Base-by-base conservation (phyloP, 805 yeast species). In the Metschnikowia aberdeeniae region DNA sequence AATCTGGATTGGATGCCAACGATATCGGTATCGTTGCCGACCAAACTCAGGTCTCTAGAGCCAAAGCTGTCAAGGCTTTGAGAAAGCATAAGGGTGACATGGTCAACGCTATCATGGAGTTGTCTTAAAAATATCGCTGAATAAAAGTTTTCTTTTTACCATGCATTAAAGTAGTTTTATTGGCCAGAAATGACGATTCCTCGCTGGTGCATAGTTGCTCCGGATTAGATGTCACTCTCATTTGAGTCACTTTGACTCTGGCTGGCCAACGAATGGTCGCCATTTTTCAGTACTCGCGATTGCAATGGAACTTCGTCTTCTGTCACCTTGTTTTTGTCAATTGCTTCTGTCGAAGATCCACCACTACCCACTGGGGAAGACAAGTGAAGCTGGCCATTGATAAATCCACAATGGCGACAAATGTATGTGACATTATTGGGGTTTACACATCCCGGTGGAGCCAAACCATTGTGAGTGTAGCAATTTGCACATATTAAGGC, bases 101-200 rank as follows among this genome's bases (percentile, higher is more conserved):
- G 73, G 97, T 93, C 66, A 89, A 90, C 68, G 92, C 98, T 58
- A 89, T 92, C 70, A 88, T 92, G 96, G 82, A 86, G 55, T 76
- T 85, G 68, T 70, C 75, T 50, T 71, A 69, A 46, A 24, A 10
- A 9, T 12, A 17, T 17, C 27, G 26, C 30, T 37, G 3, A 20
- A 17, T 29, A 37, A 13, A 36, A 36, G 20, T 37, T 8, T n/a
- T 22, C 33, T 19, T 29, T 29, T n/a, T 8, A 22, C 32, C n/a
- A 11, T 13, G 40, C 27, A 22, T 19, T 8, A 19, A 29, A 12
- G 9, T 29, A 37, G 17, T n/a, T 7, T 14, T 10, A 14, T 17
- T 12, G 3, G 26, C 26, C 8, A 22, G 8, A 22, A 6, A 22
- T 7, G 26, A 22, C 26, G 26, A 7, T 7, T 22, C 8, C 4